Evolutionary conservation across 371 early-diverging fungal species (phyloP).

Genomic region (Actinomortierella wolfii): DNA sequence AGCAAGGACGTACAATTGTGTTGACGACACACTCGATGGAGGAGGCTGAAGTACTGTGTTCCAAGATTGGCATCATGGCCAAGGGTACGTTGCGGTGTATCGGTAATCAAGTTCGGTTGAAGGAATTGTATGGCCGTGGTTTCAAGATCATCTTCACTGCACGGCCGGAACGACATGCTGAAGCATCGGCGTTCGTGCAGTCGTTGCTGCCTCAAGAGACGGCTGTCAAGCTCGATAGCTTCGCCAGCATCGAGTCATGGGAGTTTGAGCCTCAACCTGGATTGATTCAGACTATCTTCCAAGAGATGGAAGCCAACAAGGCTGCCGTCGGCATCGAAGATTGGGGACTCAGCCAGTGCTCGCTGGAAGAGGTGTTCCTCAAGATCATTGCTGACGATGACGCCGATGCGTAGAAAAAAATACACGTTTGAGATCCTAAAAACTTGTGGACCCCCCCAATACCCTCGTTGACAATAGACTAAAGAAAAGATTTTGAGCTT

Average conservation of each 20-base stretch:
- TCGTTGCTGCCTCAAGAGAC: conserved; percentile 54
- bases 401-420: conserved; percentile 39
- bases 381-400: conserved; percentile 56
- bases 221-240: conserved; percentile 55
- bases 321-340: conserved; percentile 52
- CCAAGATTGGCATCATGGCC: conserved; percentile 74
- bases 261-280: conserved; percentile 61
- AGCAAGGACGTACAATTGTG: conserved; percentile 64
- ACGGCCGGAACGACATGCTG: conserved; percentile 45
- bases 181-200: conserved; percentile 47
- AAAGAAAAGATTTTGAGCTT: no score
- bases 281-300: conserved; percentile 56
- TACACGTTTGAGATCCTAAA: no score
- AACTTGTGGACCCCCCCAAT: no score
- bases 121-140: conserved; percentile 73
- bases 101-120: conserved; percentile 66
- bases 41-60: conserved; percentile 69
- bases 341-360: conserved; percentile 72
- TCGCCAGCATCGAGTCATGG: conserved; percentile 57
- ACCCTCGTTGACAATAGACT: no score
- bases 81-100: conserved; percentile 72
- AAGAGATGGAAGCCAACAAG: conserved; percentile 48
- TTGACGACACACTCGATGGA: conserved; percentile 79
- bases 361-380: conserved; percentile 66
- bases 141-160: conserved; percentile 63